Conservation (phyloP, 257 asterid species). For the Thymus mandschuricus region DNA sequence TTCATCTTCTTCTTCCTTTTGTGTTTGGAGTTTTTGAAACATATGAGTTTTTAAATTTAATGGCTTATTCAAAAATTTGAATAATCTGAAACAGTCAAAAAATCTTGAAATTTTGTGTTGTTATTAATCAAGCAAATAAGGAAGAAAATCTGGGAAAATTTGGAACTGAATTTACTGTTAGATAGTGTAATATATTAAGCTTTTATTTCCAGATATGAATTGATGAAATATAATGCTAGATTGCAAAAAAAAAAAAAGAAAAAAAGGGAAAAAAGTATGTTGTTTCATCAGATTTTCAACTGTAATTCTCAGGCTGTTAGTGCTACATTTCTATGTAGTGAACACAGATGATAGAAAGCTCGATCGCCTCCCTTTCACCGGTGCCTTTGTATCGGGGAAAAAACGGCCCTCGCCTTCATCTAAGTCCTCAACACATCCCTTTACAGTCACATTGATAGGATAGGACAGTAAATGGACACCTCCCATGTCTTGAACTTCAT, state of each 20-base stretch:
- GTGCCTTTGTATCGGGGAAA: conserved; percentile 69
- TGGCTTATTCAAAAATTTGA: conserved; percentile 9
- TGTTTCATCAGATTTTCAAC: background rate
- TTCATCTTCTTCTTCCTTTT: background rate
- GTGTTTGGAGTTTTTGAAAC: background rate
- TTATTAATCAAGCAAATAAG: conserved; percentile 19
- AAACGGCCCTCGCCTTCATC: conserved; percentile 39
- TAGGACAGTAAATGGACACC: conserved; percentile 76
- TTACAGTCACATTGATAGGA: conserved; percentile 58
- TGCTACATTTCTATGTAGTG: conserved; percentile 56
- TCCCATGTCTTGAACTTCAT: conserved; percentile 69
- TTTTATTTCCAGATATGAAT: background rate
- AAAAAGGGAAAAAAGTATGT: background rate
- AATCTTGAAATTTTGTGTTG: background rate
- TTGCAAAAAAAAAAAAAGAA: background rate
- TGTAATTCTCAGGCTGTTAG: background rate
- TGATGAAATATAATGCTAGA: background rate
- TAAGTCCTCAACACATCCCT: conserved; percentile 64
- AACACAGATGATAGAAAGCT: conserved; percentile 63
- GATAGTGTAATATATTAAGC: background rate
- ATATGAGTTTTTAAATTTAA: conserved; percentile 1
- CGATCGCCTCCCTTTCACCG: conserved; percentile 67
- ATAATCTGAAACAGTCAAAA: background rate
- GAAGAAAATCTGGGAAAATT: conserved; percentile 28
- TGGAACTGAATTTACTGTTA: background rate